Conservation (phyloP, 2,329 filamentous ascomycete species). For the Zymoseptoria brevis region DNA sequence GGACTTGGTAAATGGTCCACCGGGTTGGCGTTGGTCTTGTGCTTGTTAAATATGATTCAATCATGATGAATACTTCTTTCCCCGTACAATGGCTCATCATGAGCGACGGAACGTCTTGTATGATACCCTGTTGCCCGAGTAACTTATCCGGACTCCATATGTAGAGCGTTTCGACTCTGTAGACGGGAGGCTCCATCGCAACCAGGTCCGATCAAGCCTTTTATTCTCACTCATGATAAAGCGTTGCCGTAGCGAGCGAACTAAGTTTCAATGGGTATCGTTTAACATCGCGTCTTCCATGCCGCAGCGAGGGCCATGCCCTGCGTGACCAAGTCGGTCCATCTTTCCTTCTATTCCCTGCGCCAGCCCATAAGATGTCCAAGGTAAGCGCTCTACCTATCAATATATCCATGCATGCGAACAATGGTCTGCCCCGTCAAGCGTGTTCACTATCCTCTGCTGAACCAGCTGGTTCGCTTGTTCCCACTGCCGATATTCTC, state of each 20-base stretch:
- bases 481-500: conserved; percentile 41
- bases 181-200: too few relatives aligned
- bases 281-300: neutral
- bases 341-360: neutral
- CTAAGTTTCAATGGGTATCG: neutral
- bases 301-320: neutral
- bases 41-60: neutral
- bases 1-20: neutral
- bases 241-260: neutral
- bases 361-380: neutral
- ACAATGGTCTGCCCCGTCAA: neutral
- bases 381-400: neutral
- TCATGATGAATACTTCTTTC: neutral
- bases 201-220: too few relatives aligned
- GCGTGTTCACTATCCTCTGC: neutral
- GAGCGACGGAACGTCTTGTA: neutral
- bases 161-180: too few relatives aligned
- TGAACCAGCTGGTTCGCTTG: conserved; percentile 66
- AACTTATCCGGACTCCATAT: too few relatives aligned
- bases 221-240: neutral
- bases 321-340: neutral
- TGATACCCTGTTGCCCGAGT: too few relatives aligned
- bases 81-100: too few relatives aligned
- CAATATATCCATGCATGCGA: neutral
- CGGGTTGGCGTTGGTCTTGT: neutral